Evolutionary conservation across 345 rosid species (phyloP).

Genomic region (Hibiscus tridactylites): DNA sequence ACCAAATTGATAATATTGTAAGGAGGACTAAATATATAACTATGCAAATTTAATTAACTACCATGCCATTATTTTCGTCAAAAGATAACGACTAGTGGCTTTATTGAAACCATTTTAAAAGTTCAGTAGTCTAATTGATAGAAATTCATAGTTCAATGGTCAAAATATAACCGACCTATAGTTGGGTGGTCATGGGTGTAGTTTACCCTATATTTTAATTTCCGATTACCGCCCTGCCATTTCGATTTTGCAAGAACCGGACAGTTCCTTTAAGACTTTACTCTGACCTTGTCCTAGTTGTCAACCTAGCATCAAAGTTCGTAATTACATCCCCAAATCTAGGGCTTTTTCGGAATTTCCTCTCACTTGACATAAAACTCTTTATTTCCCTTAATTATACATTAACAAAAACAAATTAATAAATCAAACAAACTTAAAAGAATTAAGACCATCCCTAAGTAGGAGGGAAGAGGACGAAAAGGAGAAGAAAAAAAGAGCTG

Average conservation of each 20-base stretch:
- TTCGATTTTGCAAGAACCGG: conserved; percentile 16
- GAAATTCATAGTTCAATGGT: too few relatives aligned
- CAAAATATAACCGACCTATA: too few relatives aligned
- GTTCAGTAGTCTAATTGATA: too few relatives aligned
- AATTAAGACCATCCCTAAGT: conserved; percentile 6
- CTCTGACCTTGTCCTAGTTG: neutral
- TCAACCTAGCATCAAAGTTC: neutral
- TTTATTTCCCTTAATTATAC: conserved; percentile 9
- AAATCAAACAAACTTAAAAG: neutral
- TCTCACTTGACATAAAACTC: conserved; percentile 7
- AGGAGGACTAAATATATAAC: too few relatives aligned
- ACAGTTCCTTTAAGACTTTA: conserved; percentile 8
- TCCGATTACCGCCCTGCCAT: neutral
- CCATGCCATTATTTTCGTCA: too few relatives aligned
- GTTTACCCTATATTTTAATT: neutral
- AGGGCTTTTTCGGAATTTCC: conserved; percentile 22
- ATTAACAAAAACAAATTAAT: conserved; percentile 9
- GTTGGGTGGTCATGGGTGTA: too few relatives aligned
- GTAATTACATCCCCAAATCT: conserved; percentile 13
- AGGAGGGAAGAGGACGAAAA: conserved; percentile 9
- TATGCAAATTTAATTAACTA: too few relatives aligned
- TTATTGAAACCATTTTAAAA: too few relatives aligned
- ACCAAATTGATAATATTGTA: too few relatives aligned
- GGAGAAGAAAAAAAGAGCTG: neutral
- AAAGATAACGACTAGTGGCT: too few relatives aligned